These are phyloP conservation scores for Axilococcus clingmanii DNA, from an alignment of 139 green algal genomes.

Conservation along the genomic window DNA sequence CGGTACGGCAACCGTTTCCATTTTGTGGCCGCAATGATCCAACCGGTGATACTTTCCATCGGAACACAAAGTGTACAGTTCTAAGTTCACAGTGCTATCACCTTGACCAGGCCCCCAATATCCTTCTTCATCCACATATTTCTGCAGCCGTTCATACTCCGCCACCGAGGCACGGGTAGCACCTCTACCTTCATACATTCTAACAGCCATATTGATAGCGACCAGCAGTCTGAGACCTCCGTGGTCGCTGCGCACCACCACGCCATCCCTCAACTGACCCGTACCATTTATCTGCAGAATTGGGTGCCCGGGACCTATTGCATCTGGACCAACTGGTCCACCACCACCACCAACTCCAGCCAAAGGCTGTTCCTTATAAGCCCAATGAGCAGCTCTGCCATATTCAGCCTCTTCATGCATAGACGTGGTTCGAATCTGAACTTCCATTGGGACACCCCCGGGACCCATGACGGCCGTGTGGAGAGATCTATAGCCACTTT, in stretches of 20 bases:
- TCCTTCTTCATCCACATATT: slow-evolving; percentile 4
- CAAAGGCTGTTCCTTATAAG: slow-evolving; percentile 63
- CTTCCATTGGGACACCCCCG: slow-evolving; percentile 64
- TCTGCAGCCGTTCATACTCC: background rate
- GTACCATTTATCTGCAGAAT: slow-evolving; percentile 28
- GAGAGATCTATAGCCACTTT: slow-evolving; percentile 73
- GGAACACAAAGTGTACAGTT: slow-evolving; percentile 35
- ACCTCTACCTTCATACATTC: background rate
- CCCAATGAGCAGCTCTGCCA: slow-evolving; percentile 73
- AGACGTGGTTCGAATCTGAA: slow-evolving; percentile 48
- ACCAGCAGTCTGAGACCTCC: slow-evolving; percentile 19
- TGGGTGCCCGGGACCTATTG: slow-evolving; percentile 23
- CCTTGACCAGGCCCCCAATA: slow-evolving; percentile 4
- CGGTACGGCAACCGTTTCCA: slow-evolving; percentile 18
- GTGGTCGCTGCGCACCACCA: slow-evolving; percentile 23
- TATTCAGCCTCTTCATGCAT: slow-evolving; percentile 81
- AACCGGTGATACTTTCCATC: slow-evolving; percentile 45
- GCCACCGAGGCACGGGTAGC: background rate
- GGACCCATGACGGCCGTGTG: slow-evolving; percentile 68
- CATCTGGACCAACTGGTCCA: background rate
- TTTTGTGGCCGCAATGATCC: slow-evolving; percentile 46
- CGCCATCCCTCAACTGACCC: slow-evolving; percentile 25
- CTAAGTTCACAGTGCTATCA: slow-evolving; percentile 21
- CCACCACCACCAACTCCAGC: background rate
- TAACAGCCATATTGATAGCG: slow-evolving; percentile 4